Conservation (phyloP, 345 rosid genomes). For the Lepidium sativum region DNA sequence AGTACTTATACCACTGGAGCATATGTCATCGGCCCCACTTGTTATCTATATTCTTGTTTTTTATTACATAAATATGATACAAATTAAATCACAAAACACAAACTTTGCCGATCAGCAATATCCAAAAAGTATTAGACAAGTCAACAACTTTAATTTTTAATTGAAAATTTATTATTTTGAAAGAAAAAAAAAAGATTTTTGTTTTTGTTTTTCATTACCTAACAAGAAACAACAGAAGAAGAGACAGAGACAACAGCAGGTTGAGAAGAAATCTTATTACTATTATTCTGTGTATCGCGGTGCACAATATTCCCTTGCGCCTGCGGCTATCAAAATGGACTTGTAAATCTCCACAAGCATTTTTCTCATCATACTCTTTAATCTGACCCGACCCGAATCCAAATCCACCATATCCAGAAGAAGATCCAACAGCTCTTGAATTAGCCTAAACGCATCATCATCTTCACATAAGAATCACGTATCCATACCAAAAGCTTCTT, state of each 20-base stretch:
- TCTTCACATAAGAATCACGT: constrained; percentile 59
- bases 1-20: no score
- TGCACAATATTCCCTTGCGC: constrained; percentile 43
- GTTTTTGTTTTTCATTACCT: background rate
- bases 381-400: constrained; percentile 25
- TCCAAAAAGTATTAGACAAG: background rate
- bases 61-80: background rate
- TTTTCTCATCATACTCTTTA: constrained; percentile 46
- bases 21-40: no score
- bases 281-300: constrained; percentile 24
- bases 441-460: constrained; percentile 58
- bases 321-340: constrained; percentile 46
- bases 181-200: background rate
- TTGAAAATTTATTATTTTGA: background rate
- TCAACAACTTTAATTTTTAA: background rate
- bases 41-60: no score
- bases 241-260: constrained; percentile 14
- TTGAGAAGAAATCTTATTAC: constrained; percentile 7
- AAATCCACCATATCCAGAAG: constrained; percentile 30
- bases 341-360: constrained; percentile 63
- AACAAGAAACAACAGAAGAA: background rate
- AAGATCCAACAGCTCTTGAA: constrained; percentile 29
- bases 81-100: constrained; percentile 1
- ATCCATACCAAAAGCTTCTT: constrained; percentile 47
- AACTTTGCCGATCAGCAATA: background rate